These are phyloP conservation scores for Allomyces javanicus DNA, from an alignment of 192 early-diverging fungal genomes.

Conservation along the genomic window DNA sequence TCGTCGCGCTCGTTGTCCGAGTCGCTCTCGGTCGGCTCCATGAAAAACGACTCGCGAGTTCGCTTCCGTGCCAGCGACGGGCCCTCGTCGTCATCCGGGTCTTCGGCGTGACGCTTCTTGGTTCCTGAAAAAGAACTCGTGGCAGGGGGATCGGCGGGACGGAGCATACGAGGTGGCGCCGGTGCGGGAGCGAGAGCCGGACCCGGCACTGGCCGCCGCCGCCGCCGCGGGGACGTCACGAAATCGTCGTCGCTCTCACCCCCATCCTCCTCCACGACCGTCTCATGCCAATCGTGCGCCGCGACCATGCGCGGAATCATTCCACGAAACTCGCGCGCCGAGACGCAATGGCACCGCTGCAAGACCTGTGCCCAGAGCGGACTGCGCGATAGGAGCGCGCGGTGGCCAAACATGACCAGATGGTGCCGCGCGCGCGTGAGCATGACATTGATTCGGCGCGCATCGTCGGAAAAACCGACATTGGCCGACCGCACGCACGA, in stretches of 20 bases:
- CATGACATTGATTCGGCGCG: slow-evolving; percentile 29
- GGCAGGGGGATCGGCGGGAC: too few relatives aligned
- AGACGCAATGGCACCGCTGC: too few relatives aligned
- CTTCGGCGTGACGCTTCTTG: too few relatives aligned
- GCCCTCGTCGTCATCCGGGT: too few relatives aligned
- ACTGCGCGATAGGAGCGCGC: not conserved
- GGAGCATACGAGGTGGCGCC: too few relatives aligned
- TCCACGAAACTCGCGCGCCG: not conserved
- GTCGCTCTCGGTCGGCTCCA: too few relatives aligned
- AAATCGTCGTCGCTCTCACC: not conserved
- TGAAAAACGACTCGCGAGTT: too few relatives aligned
- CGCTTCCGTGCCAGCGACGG: too few relatives aligned
- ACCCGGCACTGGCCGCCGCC: too few relatives aligned
- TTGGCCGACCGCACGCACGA: slow-evolving; percentile 23
- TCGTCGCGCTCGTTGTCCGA: too few relatives aligned
- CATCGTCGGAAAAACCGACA: slow-evolving; percentile 24
- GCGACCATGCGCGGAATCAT: not conserved
- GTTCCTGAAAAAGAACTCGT: too few relatives aligned
- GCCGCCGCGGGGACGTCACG: not conserved
- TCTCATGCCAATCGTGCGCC: not conserved
- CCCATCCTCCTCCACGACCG: not conserved
- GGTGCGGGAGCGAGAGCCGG: too few relatives aligned
- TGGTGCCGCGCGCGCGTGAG: slow-evolving; percentile 22
- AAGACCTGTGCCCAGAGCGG: not conserved
- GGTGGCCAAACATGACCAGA: slow-evolving; percentile 2